Evolutionary conservation across 306 rosid species (phyloP).

Genomic region (Cucurbita pepo): DNA sequence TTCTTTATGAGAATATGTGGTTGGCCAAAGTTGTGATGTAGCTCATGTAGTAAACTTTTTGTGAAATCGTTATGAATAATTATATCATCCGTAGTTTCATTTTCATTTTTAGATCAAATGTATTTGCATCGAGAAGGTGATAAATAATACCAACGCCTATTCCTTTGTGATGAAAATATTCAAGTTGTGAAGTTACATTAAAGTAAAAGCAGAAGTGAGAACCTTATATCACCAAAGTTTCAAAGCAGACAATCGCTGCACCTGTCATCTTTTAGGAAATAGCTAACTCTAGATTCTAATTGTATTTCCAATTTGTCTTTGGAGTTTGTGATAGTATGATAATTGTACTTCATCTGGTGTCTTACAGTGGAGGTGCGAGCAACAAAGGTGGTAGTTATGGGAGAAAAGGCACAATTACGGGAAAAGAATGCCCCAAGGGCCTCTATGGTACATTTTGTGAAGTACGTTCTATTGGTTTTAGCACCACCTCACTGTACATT

Average conservation of each 20-base stretch:
- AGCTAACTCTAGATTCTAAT: neutral
- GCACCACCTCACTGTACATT: neutral
- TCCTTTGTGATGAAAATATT: neutral
- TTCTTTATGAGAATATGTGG: neutral
- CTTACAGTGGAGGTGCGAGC: conserved; percentile 84
- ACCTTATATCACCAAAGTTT: neutral
- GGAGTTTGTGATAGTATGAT: conserved; percentile 6
- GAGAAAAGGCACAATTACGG: conserved; percentile 63
- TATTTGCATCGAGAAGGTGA: neutral
- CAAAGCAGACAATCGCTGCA: neutral
- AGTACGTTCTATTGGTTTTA: conserved; percentile 31
- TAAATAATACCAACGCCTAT: neutral
- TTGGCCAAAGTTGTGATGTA: neutral
- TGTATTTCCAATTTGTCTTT: neutral
- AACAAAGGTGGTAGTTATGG: conserved; percentile 55
- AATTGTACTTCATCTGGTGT: conserved; percentile 19
- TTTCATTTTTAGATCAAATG: neutral
- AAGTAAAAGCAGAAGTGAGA: neutral
- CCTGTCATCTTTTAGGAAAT: neutral
- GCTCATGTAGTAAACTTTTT: neutral
- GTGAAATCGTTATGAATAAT: neutral
- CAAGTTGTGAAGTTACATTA: neutral
- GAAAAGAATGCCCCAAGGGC: conserved; percentile 87
- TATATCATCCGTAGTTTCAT: neutral
- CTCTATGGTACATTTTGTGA: conserved; percentile 76